A percentile compares a stretch with the other conserved stretches of the same genome.
These are phyloP conservation scores for Leccinum incarnatum DNA, from an alignment of 768 basidiomycete genomes.

Conservation along the genomic window DNA sequence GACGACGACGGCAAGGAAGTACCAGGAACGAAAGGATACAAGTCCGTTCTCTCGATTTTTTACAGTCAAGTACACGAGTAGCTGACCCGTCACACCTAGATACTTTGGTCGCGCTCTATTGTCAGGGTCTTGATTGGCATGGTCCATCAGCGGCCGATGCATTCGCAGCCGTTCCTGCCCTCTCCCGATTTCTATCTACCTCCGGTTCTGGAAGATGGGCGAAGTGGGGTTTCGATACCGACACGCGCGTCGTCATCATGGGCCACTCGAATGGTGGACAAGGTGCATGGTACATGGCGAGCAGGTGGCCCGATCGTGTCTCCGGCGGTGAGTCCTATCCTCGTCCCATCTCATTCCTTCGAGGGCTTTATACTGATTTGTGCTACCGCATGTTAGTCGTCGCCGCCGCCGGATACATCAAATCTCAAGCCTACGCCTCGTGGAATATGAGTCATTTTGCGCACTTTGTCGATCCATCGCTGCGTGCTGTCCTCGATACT, in stretches of 20 bases:
- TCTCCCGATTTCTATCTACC: conserved; percentile 44
- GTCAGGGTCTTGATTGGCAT: conserved; percentile 89
- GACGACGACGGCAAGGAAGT: conserved; percentile 96
- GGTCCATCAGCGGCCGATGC: conserved; percentile 75
- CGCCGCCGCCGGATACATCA: conserved; percentile 80
- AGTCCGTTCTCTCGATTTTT: conserved; percentile 47
- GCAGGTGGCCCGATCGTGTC: conserved; percentile 74
- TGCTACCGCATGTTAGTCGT: conserved; percentile 44
- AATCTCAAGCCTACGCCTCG: conserved; percentile 83
- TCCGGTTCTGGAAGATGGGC: conserved; percentile 35
- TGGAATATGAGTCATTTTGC: conserved; percentile 67
- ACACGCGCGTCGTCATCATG: conserved; percentile 58
- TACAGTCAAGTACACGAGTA: background rate
- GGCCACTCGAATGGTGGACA: conserved; percentile 96
- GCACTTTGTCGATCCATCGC: conserved; percentile 74
- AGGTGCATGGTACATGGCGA: conserved; percentile 78
- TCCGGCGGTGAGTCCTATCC: conserved; percentile 47
- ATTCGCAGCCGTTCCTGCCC: conserved; percentile 58
- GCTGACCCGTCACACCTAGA: conserved; percentile 40
- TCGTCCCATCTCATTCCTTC: too few relatives aligned
- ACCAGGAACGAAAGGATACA: conserved; percentile 96
- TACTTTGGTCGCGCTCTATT: conserved; percentile 86
- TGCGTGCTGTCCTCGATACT: conserved; percentile 69
- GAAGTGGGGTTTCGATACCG: conserved; percentile 36
- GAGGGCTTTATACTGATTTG: background rate